Evolutionary conservation across 2,329 filamentous ascomycete species (phyloP).

Genomic region (Dryadomyces quercivorus): DNA sequence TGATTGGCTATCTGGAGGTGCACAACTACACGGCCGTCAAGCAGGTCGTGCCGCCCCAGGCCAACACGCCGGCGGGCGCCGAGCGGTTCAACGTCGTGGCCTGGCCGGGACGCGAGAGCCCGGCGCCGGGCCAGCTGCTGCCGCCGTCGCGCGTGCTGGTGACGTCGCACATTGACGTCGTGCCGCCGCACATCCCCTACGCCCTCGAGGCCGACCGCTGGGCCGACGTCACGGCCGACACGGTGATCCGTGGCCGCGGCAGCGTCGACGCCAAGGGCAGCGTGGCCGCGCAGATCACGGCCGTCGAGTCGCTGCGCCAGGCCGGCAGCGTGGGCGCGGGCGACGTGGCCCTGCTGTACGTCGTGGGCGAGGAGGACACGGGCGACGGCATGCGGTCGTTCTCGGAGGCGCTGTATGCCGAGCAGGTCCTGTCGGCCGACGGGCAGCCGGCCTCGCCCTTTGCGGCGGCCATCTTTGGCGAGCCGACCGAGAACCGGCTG

Average conservation of each 20-base stretch:
- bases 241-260: conserved; percentile 58
- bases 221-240: conserved; percentile 25
- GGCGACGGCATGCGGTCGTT: conserved; percentile 69
- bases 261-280: conserved; percentile 60
- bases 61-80: conserved; percentile 17
- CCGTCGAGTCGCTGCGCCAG: conserved; percentile 43
- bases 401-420: conserved; percentile 21
- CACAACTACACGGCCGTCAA: conserved; percentile 30
- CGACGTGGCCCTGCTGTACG: conserved; percentile 50
- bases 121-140: background rate
- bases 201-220: conserved; percentile 34
- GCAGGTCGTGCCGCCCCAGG: conserved; percentile 24
- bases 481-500: conserved; percentile 81
- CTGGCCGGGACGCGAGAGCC: conserved; percentile 27
- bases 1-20: conserved; percentile 50
- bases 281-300: conserved; percentile 63
- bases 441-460: conserved; percentile 21
- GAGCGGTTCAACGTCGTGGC: conserved; percentile 67
- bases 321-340: conserved; percentile 12
- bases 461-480: conserved; percentile 74
- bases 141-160: conserved; percentile 45
- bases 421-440: background rate
- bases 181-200: conserved; percentile 63
- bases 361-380: conserved; percentile 71
- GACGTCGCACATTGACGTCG: conserved; percentile 71